Percentiles rank a stretch among this genome's conserved stretches.
Conservation (phyloP, 1,284 basidiomycete species). For the Cryptococcus sp. region DNA sequence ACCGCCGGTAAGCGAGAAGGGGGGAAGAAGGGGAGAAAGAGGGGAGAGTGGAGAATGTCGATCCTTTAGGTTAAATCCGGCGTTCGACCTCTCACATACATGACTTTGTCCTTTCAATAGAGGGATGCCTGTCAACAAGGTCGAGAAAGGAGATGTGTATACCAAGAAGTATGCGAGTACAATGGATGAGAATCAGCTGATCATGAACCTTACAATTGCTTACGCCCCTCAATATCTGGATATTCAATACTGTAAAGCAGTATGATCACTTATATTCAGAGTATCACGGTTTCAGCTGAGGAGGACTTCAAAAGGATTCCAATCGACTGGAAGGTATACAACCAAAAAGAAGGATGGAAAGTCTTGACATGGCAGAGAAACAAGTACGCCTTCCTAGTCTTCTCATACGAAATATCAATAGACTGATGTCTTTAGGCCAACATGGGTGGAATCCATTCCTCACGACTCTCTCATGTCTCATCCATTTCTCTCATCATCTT, state of each 20-base stretch:
- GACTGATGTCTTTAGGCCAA: constrained; percentile 8
- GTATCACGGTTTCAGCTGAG: not conserved
- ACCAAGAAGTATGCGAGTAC: too few relatives aligned
- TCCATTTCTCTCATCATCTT: constrained; percentile 8
- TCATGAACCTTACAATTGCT: too few relatives aligned
- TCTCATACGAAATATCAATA: not conserved
- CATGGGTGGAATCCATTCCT: constrained; percentile 16
- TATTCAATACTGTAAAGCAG: not conserved
- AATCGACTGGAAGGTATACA: not conserved
- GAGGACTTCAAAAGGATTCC: not conserved
- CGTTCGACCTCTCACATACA: too few relatives aligned
- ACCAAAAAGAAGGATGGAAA: constrained; percentile 5
- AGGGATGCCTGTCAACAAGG: too few relatives aligned
- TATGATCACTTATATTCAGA: not conserved
- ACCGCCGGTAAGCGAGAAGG: too few relatives aligned
- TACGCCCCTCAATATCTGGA: too few relatives aligned
- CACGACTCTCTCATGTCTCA: constrained; percentile 4
- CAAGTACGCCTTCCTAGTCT: constrained; percentile 13
- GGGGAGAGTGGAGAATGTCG: too few relatives aligned
- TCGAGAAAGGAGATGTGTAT: too few relatives aligned
- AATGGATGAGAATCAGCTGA: too few relatives aligned
- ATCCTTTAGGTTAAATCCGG: too few relatives aligned
- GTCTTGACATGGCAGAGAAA: constrained; percentile 14
- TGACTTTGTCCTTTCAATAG: too few relatives aligned
- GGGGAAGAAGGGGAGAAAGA: too few relatives aligned